phyloP scores from a whole-genome alignment of 768 basidiomycete species.

The Dentipellis sp. region DNA sequence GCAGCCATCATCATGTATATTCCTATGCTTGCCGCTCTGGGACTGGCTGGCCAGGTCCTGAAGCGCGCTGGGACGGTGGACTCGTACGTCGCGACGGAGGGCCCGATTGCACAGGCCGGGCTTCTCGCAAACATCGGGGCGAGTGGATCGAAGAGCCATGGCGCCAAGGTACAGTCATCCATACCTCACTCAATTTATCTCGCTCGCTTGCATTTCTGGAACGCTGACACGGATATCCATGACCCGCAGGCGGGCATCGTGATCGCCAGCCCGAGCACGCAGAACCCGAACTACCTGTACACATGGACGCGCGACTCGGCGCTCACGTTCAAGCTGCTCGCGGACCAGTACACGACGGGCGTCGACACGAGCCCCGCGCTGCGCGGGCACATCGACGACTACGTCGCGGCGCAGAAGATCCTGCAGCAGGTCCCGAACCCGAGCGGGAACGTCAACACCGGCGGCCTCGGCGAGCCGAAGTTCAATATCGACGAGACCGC shows the following conservation, averaged over 20 bases:
- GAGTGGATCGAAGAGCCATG: constrained; percentile 39
- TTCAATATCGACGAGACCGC: constrained; percentile 60
- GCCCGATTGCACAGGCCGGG: constrained; percentile 49
- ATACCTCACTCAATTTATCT: neutral
- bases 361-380: constrained; percentile 35
- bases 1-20: neutral
- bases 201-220: neutral
- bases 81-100: constrained; percentile 41
- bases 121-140: constrained; percentile 66
- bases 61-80: constrained; percentile 25
- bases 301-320: constrained; percentile 72
- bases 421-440: constrained; percentile 65
- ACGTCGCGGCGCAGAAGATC: constrained; percentile 40
- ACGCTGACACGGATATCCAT: neutral
- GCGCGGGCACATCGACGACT: constrained; percentile 45
- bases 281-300: constrained; percentile 49
- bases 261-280: constrained; percentile 30
- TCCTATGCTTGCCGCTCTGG: constrained; percentile 16
- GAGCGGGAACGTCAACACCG: constrained; percentile 51
- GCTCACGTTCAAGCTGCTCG: constrained; percentile 53
- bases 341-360: constrained; percentile 43
- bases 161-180: constrained; percentile 30
- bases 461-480: constrained; percentile 73
- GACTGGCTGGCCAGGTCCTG: constrained; percentile 18
- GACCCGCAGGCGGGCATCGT: constrained; percentile 24